These are phyloP conservation scores for Scutellaria baicalensis DNA, from an alignment of 257 asterid genomes.

Conservation along the genomic window DNA sequence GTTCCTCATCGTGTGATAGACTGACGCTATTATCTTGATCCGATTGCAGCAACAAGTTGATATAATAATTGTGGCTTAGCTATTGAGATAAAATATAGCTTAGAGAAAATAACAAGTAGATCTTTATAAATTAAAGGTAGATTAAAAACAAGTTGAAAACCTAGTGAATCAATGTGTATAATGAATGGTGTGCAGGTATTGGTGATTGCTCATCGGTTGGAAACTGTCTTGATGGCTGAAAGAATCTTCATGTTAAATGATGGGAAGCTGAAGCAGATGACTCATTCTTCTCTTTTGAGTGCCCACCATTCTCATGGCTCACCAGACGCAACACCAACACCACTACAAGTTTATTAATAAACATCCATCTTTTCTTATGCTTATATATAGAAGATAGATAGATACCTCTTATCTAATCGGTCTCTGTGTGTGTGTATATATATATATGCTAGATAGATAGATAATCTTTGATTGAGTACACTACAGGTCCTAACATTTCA, in stretches of 20 bases:
- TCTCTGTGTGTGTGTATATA: too few relatives aligned
- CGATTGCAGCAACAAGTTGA: not conserved
- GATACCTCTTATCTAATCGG: too few relatives aligned
- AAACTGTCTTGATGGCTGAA: constrained; percentile 79
- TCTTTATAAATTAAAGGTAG: too few relatives aligned
- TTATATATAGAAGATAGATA: too few relatives aligned
- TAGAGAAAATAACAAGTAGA: too few relatives aligned
- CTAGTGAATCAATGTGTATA: not conserved
- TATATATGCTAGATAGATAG: too few relatives aligned
- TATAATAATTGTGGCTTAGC: not conserved
- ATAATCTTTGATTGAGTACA: too few relatives aligned
- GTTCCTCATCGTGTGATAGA: not conserved
- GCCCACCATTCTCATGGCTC: constrained; percentile 22
- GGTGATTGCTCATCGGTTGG: constrained; percentile 82
- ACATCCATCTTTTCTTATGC: not conserved
- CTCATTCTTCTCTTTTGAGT: constrained; percentile 49
- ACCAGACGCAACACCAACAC: constrained; percentile 11
- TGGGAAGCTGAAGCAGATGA: constrained; percentile 63
- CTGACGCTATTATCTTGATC: not conserved
- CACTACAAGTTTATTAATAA: constrained; percentile 23
- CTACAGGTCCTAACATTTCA: too few relatives aligned
- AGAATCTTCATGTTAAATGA: constrained; percentile 47
- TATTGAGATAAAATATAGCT: not conserved
- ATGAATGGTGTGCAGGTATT: constrained; percentile 44
- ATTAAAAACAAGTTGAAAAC: too few relatives aligned